phyloP scores from a whole-genome alignment of 2,329 filamentous ascomycete species.

The Botrytis byssoidea region DNA sequence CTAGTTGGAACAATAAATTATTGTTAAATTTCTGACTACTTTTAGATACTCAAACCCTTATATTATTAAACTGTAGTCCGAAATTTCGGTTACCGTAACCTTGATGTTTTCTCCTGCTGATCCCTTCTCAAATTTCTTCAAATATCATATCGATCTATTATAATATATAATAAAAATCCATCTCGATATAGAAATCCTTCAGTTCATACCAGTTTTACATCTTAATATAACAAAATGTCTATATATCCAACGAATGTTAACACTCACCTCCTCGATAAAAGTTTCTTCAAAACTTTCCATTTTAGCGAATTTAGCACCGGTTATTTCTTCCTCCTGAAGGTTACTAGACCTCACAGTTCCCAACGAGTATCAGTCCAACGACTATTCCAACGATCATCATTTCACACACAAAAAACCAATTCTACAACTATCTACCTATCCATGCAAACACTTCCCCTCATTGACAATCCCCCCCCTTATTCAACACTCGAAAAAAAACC shows the following conservation, averaged over 20 bases:
- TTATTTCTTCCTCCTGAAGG: neutral
- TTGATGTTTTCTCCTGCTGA: no score
- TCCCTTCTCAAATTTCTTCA: no score
- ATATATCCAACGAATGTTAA: fast-evolving
- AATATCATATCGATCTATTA: no score
- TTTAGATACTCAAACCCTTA: no score
- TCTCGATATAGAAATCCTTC: no score
- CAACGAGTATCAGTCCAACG: neutral
- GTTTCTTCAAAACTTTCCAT: neutral
- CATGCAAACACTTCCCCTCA: neutral
- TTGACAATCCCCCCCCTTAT: no score
- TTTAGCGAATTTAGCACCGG: neutral
- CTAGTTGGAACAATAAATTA: no score
- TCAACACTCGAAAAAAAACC: neutral
- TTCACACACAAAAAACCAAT: neutral
- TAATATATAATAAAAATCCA: no score
- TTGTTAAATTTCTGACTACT: no score
- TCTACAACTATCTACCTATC: neutral
- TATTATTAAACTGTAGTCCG: no score
- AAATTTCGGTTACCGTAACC: no score
- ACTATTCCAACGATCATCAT: neutral
- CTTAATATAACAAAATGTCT: fast-evolving
- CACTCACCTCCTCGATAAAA: neutral
- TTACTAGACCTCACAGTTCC: neutral
- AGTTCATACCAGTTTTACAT: fast-evolving